Evolutionary conservation across 2,329 filamentous ascomycete genomes (phyloP).

Genomic region (Calonectria honghensis): DNA sequence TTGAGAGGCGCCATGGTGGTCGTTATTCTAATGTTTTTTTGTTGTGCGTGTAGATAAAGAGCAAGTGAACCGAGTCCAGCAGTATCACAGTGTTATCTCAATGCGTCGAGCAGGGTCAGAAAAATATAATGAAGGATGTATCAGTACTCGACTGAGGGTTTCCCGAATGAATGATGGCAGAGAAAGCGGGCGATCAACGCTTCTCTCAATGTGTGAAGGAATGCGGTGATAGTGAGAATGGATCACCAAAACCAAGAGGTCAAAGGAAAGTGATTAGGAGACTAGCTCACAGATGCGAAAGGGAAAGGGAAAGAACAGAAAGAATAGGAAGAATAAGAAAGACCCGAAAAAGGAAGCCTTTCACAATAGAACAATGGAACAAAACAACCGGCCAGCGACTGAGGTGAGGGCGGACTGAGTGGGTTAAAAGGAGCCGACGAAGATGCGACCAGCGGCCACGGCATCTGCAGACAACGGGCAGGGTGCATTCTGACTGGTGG

Average conservation of each 20-base stretch:
- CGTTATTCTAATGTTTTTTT: constrained; percentile 33
- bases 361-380: constrained; percentile 54
- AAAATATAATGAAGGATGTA: constrained; percentile 40
- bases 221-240: constrained; percentile 40
- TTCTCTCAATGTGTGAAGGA: constrained; percentile 54
- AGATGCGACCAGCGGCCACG: constrained; percentile 44
- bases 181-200: constrained; percentile 58
- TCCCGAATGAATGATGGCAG: constrained; percentile 48
- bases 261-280: constrained; percentile 54
- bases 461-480: constrained; percentile 40
- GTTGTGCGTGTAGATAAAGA: constrained; percentile 35
- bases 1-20: constrained; percentile 55
- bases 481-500: constrained; percentile 48
- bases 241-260: constrained; percentile 45
- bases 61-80: constrained; percentile 56
- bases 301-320: constrained; percentile 46
- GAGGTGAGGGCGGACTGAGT: constrained; percentile 46
- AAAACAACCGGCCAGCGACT: constrained; percentile 52
- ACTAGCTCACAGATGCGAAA: constrained; percentile 53
- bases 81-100: constrained; percentile 52
- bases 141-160: constrained; percentile 40
- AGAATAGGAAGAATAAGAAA: constrained; percentile 46
- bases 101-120: constrained; percentile 47
- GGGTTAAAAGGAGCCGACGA: constrained; percentile 55
- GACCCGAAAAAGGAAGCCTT: constrained; percentile 53